A percentile compares a stretch with the other conserved stretches of the same genome.
These are phyloP conservation scores for Hymenotorrendiella dingleyae DNA, from an alignment of 2,329 filamentous ascomycete genomes.

Conservation along the genomic window DNA sequence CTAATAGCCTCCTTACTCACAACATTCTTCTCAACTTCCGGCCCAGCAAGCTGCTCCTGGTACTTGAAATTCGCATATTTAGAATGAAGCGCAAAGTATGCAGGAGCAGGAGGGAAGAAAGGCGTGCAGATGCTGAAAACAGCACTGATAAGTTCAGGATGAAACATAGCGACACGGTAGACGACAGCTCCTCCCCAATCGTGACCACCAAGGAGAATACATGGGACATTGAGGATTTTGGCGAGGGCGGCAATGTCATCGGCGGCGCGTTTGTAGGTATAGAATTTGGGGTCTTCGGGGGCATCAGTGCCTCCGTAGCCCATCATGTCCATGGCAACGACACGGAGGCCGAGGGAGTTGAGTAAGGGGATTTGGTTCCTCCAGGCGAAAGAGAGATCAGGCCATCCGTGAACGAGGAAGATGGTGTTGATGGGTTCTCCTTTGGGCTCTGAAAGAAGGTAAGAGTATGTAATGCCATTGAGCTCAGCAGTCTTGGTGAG, in stretches of 20 bases:
- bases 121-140: slow-evolving; percentile 81
- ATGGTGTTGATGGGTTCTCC: slow-evolving; percentile 41
- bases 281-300: slow-evolving; percentile 55
- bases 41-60: slow-evolving; percentile 72
- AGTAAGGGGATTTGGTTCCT: slow-evolving; percentile 80
- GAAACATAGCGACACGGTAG: slow-evolving; percentile 68
- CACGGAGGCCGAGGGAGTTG: slow-evolving; percentile 63
- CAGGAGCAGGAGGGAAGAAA: slow-evolving; percentile 49
- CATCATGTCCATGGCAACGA: slow-evolving; percentile 73
- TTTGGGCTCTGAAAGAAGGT: slow-evolving; percentile 49
- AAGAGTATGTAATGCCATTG: slow-evolving; percentile 66
- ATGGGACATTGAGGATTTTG: slow-evolving; percentile 38
- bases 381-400: slow-evolving; percentile 80
- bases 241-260: slow-evolving; percentile 72
- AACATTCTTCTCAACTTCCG: slow-evolving; percentile 55
- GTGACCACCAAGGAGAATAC: slow-evolving; percentile 80
- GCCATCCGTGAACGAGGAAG: slow-evolving; percentile 59
- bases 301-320: slow-evolving; percentile 77
- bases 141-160: slow-evolving; percentile 65
- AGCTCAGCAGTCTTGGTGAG: slow-evolving; percentile 56
- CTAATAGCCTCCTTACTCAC: slow-evolving; percentile 56
- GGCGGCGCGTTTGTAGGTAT: slow-evolving; percentile 65
- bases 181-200: slow-evolving; percentile 79
- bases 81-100: slow-evolving; percentile 48
- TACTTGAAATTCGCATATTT: slow-evolving; percentile 69